Conservation (phyloP, 208 protist genomes). For the Herpetomonas tarakana region DNA sequence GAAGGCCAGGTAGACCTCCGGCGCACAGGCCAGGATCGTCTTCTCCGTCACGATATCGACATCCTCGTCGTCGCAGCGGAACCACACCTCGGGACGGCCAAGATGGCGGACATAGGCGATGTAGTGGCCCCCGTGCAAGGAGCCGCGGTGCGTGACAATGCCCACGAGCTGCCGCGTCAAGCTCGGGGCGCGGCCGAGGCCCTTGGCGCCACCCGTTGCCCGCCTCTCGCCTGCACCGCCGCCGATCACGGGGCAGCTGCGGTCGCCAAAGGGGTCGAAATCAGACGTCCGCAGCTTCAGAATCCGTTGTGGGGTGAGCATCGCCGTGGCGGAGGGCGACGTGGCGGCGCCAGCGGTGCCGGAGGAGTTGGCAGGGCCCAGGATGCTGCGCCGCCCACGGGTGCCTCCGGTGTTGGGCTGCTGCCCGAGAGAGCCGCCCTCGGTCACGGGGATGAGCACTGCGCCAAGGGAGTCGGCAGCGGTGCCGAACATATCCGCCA, state of each 20-base stretch:
- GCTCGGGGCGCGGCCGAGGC: constrained; percentile 12
- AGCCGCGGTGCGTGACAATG: constrained; percentile 81
- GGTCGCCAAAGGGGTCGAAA: constrained; percentile 35
- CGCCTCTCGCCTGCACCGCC: not conserved
- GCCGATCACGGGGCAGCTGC: constrained; percentile 1
- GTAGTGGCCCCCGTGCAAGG: constrained; percentile 85
- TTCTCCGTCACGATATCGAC: constrained; percentile 67
- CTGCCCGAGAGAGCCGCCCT: too few species aligned
- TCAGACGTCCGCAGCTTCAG: constrained; percentile 14
- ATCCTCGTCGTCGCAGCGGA: constrained; percentile 85
- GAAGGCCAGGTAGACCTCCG: constrained; percentile 81
- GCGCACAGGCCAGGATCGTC: constrained; percentile 38
- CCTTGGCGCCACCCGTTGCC: not conserved
- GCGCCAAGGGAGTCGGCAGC: not conserved
- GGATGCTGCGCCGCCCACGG: too few species aligned
- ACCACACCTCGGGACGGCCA: constrained; percentile 57
- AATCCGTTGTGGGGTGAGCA: not conserved
- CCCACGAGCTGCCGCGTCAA: constrained; percentile 63
- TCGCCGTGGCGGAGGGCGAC: not conserved
- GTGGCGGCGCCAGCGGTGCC: not conserved
- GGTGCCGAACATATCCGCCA: not conserved
- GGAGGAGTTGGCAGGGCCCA: too few species aligned
- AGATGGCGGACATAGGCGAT: constrained; percentile 76
- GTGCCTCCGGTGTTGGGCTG: too few species aligned
- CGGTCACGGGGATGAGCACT: too few species aligned